Percentiles rank a stretch among this genome's conserved stretches.
phyloP scores from a whole-genome alignment of 2,329 filamentous ascomycete species.

The Ceratocystiopsis sp. region DNA sequence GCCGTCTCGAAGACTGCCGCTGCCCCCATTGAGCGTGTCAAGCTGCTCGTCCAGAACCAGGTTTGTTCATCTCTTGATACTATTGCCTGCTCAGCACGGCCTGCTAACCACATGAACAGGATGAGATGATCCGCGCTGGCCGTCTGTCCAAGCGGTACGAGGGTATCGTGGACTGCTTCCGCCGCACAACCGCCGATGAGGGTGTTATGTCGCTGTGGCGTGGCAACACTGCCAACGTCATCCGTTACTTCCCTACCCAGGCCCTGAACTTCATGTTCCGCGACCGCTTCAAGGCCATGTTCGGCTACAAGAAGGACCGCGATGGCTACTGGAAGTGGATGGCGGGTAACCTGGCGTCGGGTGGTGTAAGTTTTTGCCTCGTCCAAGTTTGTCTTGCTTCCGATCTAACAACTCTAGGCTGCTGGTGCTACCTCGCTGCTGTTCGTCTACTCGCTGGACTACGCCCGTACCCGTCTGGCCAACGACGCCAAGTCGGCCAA shows the following conservation, averaged over 20 bases:
- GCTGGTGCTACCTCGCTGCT: slow-evolving; percentile 99
- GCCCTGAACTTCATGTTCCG: slow-evolving; percentile 99
- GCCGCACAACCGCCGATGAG: slow-evolving; percentile 74
- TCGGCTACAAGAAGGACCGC: slow-evolving; percentile 99
- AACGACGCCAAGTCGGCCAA: slow-evolving; percentile 99
- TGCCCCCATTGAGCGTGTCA: slow-evolving; percentile 99
- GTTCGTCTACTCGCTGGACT: slow-evolving; percentile 99
- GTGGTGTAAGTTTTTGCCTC: slow-evolving; percentile 63
- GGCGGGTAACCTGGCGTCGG: slow-evolving; percentile 97
- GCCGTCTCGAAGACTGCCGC: slow-evolving; percentile 99
- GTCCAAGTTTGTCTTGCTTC: background rate
- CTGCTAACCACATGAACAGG: slow-evolving; percentile 37
- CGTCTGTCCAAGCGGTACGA: slow-evolving; percentile 96
- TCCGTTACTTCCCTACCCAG: slow-evolving; percentile 99
- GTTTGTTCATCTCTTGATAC: slow-evolving; percentile 27
- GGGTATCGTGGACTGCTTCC: slow-evolving; percentile 92
- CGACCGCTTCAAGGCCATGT: slow-evolving; percentile 99
- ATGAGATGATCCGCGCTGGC: slow-evolving; percentile 99
- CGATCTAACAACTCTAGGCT: slow-evolving; percentile 31
- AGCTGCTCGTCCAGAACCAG: slow-evolving; percentile 99
- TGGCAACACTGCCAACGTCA: slow-evolving; percentile 99
- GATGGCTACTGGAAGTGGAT: slow-evolving; percentile 99
- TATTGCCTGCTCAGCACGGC: too few species aligned
- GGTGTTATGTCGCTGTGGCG: slow-evolving; percentile 93
- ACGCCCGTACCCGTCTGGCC: slow-evolving; percentile 99